These are phyloP conservation scores for Cercospora sesami DNA, from an alignment of 2,329 filamentous ascomycete genomes.

Conservation along the genomic window DNA sequence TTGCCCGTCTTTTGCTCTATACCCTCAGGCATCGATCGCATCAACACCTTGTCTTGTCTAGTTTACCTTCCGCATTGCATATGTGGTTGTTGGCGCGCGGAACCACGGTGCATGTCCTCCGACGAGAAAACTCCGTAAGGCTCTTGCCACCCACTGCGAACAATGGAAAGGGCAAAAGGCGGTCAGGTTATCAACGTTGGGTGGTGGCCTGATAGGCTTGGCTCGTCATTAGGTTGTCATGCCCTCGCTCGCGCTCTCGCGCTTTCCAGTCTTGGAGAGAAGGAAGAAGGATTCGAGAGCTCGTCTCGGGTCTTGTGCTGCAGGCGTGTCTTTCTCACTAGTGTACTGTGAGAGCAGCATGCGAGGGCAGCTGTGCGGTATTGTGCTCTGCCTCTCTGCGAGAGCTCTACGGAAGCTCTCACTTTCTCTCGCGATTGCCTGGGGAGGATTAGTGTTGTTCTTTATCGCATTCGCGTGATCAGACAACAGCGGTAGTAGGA, in stretches of 20 bases:
- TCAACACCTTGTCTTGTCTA: not conserved
- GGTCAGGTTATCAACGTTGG: not conserved
- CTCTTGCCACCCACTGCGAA: too few species aligned
- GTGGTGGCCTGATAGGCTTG: not conserved
- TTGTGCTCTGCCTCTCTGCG: too few species aligned
- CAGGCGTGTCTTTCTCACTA: too few species aligned
- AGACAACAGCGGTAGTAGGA: not conserved
- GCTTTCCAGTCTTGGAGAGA: not conserved
- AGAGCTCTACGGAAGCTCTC: too few species aligned
- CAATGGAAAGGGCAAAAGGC: not conserved
- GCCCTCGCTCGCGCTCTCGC: not conserved
- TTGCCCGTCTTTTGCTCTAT: not conserved
- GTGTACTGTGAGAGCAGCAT: too few species aligned
- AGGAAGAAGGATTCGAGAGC: not conserved
- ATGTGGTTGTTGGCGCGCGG: not conserved
- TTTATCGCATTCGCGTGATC: not conserved
- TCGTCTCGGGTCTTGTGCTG: not conserved
- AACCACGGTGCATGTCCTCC: not conserved
- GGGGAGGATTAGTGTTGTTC: not conserved
- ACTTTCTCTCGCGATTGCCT: not conserved
- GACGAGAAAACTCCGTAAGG: not conserved
- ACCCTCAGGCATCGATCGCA: not conserved
- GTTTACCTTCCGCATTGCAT: not conserved
- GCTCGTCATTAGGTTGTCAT: not conserved
- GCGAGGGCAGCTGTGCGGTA: too few species aligned